Conservation (phyloP, 108 stramenopile species). For the Fistulifera pelliculosa region DNA sequence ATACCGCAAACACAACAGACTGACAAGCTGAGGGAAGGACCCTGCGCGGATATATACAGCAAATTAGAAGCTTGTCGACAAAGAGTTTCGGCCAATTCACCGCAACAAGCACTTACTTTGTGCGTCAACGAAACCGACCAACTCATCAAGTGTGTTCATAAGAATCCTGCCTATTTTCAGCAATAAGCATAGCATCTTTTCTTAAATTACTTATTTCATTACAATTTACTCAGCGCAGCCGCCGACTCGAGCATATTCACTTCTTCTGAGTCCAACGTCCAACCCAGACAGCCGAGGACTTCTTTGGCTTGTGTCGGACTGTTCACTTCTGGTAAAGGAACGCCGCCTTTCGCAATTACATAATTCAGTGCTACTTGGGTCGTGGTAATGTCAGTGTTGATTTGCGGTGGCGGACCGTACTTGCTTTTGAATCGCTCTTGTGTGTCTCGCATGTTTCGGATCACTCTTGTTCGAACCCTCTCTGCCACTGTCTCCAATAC, state of each 20-base stretch:
- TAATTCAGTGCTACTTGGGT: conserved; percentile 82
- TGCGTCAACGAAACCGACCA: conserved; percentile 38
- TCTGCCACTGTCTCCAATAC: conserved; percentile 46
- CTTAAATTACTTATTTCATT: not conserved
- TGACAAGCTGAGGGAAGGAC: conserved; percentile 29
- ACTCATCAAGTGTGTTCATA: conserved; percentile 34
- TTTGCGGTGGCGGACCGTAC: conserved; percentile 43
- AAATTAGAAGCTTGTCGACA: conserved; percentile 21
- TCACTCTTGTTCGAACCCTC: conserved; percentile 42
- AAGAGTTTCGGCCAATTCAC: conserved; percentile 3
- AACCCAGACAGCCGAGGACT: conserved; percentile 71
- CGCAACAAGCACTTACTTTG: conserved; percentile 18
- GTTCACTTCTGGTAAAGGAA: conserved; percentile 70
- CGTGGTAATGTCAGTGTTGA: conserved; percentile 74
- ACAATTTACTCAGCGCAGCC: conserved; percentile 31
- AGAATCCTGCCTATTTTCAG: conserved; percentile 33
- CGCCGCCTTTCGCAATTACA: conserved; percentile 75
- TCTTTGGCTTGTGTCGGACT: conserved; percentile 60
- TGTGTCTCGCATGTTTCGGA: conserved; percentile 23
- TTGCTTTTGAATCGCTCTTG: conserved; percentile 16
- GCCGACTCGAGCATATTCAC: conserved; percentile 70
- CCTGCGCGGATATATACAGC: conserved; percentile 21
- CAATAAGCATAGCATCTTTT: not conserved
- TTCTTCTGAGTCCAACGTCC: conserved; percentile 74
- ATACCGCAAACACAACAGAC: not conserved